Conservation (phyloP, 2,329 filamentous ascomycete genomes). For the Paradendryphiella salina region DNA sequence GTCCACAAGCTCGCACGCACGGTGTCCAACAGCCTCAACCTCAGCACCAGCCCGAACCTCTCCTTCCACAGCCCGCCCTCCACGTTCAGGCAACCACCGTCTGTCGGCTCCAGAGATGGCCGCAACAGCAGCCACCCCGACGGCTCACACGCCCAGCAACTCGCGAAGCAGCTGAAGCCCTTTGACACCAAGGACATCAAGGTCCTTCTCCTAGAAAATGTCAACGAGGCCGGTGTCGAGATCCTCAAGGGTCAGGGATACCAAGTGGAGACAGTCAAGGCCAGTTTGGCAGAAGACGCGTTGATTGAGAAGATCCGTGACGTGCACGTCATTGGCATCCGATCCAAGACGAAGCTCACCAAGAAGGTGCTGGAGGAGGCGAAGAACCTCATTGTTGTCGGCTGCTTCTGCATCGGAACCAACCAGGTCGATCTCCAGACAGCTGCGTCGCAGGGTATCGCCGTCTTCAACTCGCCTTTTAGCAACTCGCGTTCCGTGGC, state of each 20-base stretch:
- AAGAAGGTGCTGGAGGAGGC: conserved; percentile 83
- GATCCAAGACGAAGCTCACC: conserved; percentile 94
- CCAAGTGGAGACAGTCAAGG: conserved; percentile 90
- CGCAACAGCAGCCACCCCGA: conserved; percentile 36
- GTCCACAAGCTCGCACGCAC: conserved; percentile 48
- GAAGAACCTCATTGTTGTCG: conserved; percentile 91
- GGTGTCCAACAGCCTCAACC: conserved; percentile 63
- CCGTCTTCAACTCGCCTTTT: conserved; percentile 99
- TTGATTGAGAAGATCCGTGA: conserved; percentile 98
- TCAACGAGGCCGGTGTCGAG: conserved; percentile 85
- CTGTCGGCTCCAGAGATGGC: conserved; percentile 45
- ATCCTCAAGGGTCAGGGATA: conserved; percentile 87
- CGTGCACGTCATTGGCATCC: conserved; percentile 96
- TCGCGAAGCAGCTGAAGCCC: conserved; percentile 80
- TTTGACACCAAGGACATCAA: conserved; percentile 97
- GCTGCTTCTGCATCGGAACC: conserved; percentile 98
- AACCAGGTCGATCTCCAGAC: conserved; percentile 90
- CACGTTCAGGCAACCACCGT: conserved; percentile 53
- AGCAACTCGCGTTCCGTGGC: conserved; percentile 97
- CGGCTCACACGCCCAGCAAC: conserved; percentile 40
- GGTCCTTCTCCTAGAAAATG: conserved; percentile 92
- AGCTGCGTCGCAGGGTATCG: conserved; percentile 82
- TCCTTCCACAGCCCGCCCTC: conserved; percentile 74
- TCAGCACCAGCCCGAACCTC: conserved; percentile 74
- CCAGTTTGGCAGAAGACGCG: conserved; percentile 85